Base-by-base conservation (phyloP, 2,329 filamentous ascomycete genomes). In the Pseudogymnoascus sp. region DNA sequence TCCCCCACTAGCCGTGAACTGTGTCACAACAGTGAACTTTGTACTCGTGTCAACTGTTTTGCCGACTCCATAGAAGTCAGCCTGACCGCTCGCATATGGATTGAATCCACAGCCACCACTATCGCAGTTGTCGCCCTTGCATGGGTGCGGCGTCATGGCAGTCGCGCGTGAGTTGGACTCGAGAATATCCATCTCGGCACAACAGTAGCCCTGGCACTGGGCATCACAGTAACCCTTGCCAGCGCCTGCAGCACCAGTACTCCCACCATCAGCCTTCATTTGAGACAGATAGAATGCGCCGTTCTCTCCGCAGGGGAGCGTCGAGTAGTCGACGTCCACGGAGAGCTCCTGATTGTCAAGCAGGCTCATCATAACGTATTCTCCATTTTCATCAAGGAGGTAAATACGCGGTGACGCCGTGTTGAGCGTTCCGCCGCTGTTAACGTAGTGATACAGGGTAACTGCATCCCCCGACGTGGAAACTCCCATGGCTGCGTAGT, bases 181-280 rank as follows among this genome's bases (percentile, higher is more conserved):
- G 78, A 79, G 82, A 65, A 82, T 80, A 62, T 82, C 80, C 70
- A 82, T 77, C 67, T 82, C 80, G 65, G 79, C 79, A 67, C 80
- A 83, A 75, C 80, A 83, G 3, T 69, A 75, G 2, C 72, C 72
- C 18, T 68, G 74, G 67, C 74, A 76, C 65, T 76, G 74, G 2
- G 74, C 73, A 63, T 76, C 74, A 64, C 78, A 80, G 70, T 80
- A 80, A 12, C 78, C 78, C 77, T 78, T 37, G 75, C 72, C 37
- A 78, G 78, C 58, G 78, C 78, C 31, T 74, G 78, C 37, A 72
- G 69, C 70, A 76, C 75, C 63, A 66, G 52, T 31, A 60, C 21
- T 58, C 52, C 60, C 21, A 45, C 74, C 74, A 35, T 69, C 65
- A 5, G 67, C 72, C 59, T 72, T 66, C 74, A 76, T 76, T 65